Evolutionary conservation across 202 grass and related monocot genomes (phyloP), one percentile per base, ranked within the genome.

Genomic region (Eragrostis tef): DNA sequence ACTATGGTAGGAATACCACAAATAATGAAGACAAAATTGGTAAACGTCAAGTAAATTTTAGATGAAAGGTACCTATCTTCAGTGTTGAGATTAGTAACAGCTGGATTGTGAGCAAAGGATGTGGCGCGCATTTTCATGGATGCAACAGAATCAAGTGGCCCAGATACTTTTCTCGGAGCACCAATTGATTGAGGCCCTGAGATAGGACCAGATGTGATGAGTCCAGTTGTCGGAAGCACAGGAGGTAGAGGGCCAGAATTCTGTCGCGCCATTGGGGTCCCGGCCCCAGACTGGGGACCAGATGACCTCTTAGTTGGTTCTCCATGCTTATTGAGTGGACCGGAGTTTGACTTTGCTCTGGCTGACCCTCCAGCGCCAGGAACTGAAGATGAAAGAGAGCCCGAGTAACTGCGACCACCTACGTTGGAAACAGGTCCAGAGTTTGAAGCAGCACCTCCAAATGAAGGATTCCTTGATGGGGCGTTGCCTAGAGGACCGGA

Each of bases 201-300:
- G 83, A 94, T 87, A 64, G 94, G 94, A 1, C 89, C 95, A 66
- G 95, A 98, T 80, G 90, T 93, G 79, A 98, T 98, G 20, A 98
- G 85, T 49, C 95, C 95, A 16, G 95, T 98, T 58, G 92, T 81
- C 6, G 95, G 95, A 62, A 98, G 92, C 60, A 94, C 70, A 45
- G 96, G 90, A 74, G 90, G 79, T 5, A 95, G 90, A 46, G 95
- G 96, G 39, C 96, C 96, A 25, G 96, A 98, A 56, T 93, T 90
- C 70, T 98, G 95, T 53, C 96, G 90, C 19, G 77, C 87, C 92
- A 93, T 98, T 68, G 92, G 87, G 36, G 88, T 98, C 67, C 92
- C 90, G 60, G 87, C 92, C 50, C 92, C 96, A 79, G 92, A 91
- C 79, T 98, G 96, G 24, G 96, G 96, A 64, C 96, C 92, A 6